phyloP scores from a whole-genome alignment of 495 filamentous ascomycete species.

The Penicillium paradoxum region DNA sequence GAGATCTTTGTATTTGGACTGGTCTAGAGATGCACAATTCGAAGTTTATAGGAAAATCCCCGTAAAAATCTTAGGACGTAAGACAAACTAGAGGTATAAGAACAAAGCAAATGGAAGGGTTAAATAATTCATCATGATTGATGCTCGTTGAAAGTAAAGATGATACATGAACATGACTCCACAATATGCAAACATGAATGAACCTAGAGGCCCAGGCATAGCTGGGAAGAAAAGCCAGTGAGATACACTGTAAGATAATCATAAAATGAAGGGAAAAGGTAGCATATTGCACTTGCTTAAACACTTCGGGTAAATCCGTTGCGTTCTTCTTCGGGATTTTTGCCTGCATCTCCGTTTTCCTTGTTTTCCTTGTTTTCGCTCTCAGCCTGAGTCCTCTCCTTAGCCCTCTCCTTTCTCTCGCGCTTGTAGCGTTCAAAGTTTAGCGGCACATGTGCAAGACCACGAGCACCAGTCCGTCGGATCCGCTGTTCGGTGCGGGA shows the following conservation, averaged over 20 bases:
- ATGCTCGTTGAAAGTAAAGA: background rate
- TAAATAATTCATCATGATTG: background rate
- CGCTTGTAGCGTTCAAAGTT: conserved; percentile 27
- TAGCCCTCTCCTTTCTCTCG: conserved; percentile 17
- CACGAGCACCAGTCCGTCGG: conserved; percentile 36
- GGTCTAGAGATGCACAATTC: no score
- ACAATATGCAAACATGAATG: background rate
- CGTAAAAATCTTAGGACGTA: no score
- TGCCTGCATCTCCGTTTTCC: background rate
- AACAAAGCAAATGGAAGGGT: background rate
- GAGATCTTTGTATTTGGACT: no score
- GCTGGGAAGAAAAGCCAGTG: background rate
- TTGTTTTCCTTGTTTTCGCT: background rate
- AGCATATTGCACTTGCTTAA: background rate
- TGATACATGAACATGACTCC: background rate
- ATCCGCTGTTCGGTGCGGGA: conserved; percentile 42
- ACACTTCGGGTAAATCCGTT: background rate
- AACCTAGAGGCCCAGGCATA: background rate
- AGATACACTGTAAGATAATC: background rate
- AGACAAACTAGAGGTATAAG: no score
- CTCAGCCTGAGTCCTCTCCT: background rate
- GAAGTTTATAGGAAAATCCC: no score
- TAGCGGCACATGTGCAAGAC: conserved; percentile 39
- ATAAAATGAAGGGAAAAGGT: background rate
- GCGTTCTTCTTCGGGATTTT: background rate